Conservation (phyloP, 1,284 basidiomycete species). For the Austroboletus novae-zelandiae region DNA sequence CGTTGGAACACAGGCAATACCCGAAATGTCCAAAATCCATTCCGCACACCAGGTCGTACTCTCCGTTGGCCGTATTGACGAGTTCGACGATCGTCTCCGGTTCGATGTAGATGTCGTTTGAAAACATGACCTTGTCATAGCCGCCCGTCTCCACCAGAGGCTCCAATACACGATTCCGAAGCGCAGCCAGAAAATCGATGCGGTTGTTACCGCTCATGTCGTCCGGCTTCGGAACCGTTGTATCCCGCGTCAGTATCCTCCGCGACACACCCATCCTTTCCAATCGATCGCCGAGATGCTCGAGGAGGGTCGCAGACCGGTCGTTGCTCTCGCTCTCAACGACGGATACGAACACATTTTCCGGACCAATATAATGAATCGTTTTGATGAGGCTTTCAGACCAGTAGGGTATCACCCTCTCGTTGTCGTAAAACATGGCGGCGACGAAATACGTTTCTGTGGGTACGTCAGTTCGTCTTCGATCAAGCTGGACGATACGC, state of each 20-base stretch:
- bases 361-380: slow-evolving; percentile 43
- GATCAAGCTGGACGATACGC: neutral
- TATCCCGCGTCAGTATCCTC: slow-evolving; percentile 16
- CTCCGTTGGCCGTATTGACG: slow-evolving; percentile 43
- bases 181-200: slow-evolving; percentile 43
- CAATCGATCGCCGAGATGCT: slow-evolving; percentile 10
- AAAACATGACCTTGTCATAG: slow-evolving; percentile 47
- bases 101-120: slow-evolving; percentile 50
- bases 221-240: slow-evolving; percentile 8
- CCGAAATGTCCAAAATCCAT: slow-evolving; percentile 47
- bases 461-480: neutral
- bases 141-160: slow-evolving; percentile 39
- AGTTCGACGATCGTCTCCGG: slow-evolving; percentile 47
- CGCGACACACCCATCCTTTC: slow-evolving; percentile 13
- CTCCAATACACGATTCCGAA: slow-evolving; percentile 46
- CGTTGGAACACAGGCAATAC: slow-evolving; percentile 6
- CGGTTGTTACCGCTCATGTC: slow-evolving; percentile 21
- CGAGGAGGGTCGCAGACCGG: slow-evolving; percentile 15
- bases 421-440: slow-evolving; percentile 42
- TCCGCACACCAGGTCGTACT: slow-evolving; percentile 56
- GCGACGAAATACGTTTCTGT: slow-evolving; percentile 30
- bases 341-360: slow-evolving; percentile 55
- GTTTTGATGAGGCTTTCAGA: slow-evolving; percentile 35
- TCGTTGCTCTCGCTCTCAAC: slow-evolving; percentile 54
- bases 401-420: slow-evolving; percentile 41